Evolutionary conservation across 1,284 basidiomycete species (phyloP).

Genomic region (Xerocomus cyaneibrunnescens): DNA sequence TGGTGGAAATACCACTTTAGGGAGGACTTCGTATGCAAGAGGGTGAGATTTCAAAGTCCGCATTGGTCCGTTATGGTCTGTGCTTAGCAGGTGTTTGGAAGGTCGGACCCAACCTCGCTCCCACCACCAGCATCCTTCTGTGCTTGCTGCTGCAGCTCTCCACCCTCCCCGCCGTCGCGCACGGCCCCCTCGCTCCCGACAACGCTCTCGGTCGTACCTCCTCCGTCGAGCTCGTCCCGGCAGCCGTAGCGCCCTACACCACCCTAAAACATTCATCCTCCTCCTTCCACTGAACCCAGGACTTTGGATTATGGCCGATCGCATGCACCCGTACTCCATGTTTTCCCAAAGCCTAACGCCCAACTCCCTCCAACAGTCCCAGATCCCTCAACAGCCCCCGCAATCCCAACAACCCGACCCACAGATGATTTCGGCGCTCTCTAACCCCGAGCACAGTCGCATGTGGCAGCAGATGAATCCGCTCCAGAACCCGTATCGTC

Average conservation of each 20-base stretch:
- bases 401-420: conserved; percentile 42
- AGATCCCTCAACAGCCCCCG: conserved; percentile 40
- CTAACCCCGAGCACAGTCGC: conserved; percentile 46
- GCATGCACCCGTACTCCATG: conserved; percentile 50
- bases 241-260: conserved; percentile 16
- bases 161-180: conserved; percentile 21
- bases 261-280: conserved; percentile 30
- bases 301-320: conserved; percentile 58
- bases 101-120: conserved; percentile 42
- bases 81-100: conserved; percentile 41
- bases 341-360: conserved; percentile 47
- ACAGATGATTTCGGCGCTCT: conserved; percentile 42
- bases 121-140: conserved; percentile 42
- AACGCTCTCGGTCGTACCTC: conserved; percentile 8
- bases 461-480: conserved; percentile 61
- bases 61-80: conserved; percentile 37
- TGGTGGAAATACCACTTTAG: conserved; percentile 10
- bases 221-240: conserved; percentile 21
- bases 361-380: conserved; percentile 47
- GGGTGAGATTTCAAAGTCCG: conserved; percentile 31
- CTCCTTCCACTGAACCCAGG: conserved; percentile 28
- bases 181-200: conserved; percentile 20
- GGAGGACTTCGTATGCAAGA: conserved; percentile 19
- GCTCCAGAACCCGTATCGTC: conserved; percentile 45
- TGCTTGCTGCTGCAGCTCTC: conserved; percentile 24